Conservation (phyloP, 208 protist species). For the Trypanosoma conorhini region DNA sequence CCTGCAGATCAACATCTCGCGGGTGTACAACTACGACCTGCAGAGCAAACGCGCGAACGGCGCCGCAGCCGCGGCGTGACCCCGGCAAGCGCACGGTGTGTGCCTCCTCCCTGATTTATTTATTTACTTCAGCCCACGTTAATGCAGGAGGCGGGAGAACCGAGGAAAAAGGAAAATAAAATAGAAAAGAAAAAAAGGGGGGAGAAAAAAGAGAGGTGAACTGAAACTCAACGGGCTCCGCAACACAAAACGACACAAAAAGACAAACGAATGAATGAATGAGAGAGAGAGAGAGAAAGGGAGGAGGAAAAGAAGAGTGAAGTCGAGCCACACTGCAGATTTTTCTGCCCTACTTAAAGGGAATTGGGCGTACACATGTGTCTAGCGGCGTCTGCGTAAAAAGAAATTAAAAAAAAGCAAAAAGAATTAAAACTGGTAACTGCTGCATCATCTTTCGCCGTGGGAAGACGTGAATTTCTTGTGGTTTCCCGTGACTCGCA, state of each 20-base stretch:
- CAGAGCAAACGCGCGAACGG: constrained; percentile 65
- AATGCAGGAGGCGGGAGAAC: background rate
- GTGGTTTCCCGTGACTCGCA: background rate
- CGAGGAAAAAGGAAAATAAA: background rate
- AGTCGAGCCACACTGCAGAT: no score
- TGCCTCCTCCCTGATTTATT: background rate
- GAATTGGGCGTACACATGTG: background rate
- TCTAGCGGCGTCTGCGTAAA: background rate
- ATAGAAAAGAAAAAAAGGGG: constrained; percentile 13
- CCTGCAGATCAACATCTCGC: constrained; percentile 94
- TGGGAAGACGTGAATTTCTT: background rate
- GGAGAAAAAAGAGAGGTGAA: background rate
- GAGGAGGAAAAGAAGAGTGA: background rate
- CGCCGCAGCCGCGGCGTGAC: background rate
- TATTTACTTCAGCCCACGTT: background rate
- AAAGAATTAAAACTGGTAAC: constrained; percentile 1
- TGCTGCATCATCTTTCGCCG: background rate
- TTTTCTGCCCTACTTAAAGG: no score
- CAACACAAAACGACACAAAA: background rate
- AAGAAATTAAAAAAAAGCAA: constrained; percentile 25
- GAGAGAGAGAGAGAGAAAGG: background rate
- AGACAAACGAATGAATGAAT: background rate
- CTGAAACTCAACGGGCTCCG: background rate
- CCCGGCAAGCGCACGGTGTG: background rate
- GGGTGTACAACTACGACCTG: constrained; percentile 96